Evolutionary conservation across 78 protist species (phyloP).

Genomic region (Dictyostelium discoideum): DNA sequence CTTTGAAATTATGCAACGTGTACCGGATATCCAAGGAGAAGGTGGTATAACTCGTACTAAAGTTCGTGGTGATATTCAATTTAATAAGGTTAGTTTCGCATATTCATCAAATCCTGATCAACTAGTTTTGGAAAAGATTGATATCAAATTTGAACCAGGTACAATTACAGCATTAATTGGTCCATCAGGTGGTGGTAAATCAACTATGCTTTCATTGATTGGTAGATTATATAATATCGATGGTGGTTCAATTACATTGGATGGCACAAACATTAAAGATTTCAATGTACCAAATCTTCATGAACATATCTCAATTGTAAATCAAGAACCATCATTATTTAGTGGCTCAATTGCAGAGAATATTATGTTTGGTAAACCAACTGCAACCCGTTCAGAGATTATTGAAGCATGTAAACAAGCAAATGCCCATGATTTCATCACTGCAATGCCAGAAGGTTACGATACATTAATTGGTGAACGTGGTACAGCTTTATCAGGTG

Average conservation of each 20-base stretch:
- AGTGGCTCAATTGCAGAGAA: conserved; percentile 89
- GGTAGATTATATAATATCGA: conserved; percentile 40
- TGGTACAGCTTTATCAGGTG: conserved; percentile 89
- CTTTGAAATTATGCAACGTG: conserved; percentile 68
- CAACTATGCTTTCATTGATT: conserved; percentile 46
- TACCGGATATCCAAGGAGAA: conserved; percentile 31
- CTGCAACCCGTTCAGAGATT: conserved; percentile 43
- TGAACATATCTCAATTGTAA: conserved; percentile 79
- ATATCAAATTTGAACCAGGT: conserved; percentile 40
- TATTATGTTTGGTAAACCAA: conserved; percentile 85
- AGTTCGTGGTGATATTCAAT: conserved; percentile 13
- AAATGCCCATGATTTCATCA: conserved; percentile 94
- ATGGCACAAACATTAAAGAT: conserved; percentile 77
- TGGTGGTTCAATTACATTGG: conserved; percentile 84
- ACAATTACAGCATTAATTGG: conserved; percentile 66
- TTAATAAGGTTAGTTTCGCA: conserved; percentile 18
- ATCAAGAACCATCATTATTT: conserved; percentile 93
- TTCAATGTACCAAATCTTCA: conserved; percentile 59
- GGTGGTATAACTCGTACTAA: conserved; percentile 32
- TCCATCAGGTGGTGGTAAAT: conserved; percentile 74
- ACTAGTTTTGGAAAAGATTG: background rate
- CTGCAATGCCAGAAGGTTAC: conserved; percentile 82
- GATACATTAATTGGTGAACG: conserved; percentile 93
- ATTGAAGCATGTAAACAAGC: conserved; percentile 78
- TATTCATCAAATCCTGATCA: background rate